A percentile compares a stretch with the other conserved stretches of the same genome.
These are phyloP conservation scores for Fusarium xylarioides DNA, from an alignment of 2,329 filamentous ascomycete genomes.

Conservation along the genomic window DNA sequence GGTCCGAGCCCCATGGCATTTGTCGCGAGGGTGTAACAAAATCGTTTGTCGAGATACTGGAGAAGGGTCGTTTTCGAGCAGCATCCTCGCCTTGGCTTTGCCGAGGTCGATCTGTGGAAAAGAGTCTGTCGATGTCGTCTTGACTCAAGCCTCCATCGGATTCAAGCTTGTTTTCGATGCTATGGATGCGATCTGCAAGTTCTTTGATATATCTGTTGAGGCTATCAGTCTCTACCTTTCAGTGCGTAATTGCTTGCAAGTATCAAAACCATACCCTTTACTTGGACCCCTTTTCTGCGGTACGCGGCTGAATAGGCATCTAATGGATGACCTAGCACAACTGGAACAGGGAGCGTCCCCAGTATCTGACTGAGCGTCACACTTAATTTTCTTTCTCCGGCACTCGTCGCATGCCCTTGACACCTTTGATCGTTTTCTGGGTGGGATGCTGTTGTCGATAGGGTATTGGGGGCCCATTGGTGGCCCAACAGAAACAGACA, in stretches of 20 bases:
- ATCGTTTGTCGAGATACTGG: slow-evolving; percentile 56
- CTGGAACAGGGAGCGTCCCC: slow-evolving; percentile 81
- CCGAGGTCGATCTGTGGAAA: slow-evolving; percentile 48
- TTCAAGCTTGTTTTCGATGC: slow-evolving; percentile 80
- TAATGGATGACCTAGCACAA: slow-evolving; percentile 78
- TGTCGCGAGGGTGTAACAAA: slow-evolving; percentile 55
- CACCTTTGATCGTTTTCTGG: slow-evolving; percentile 83
- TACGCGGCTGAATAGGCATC: slow-evolving; percentile 85
- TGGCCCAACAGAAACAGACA: slow-evolving; percentile 50
- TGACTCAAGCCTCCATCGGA: slow-evolving; percentile 56
- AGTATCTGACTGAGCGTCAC: slow-evolving; percentile 80
- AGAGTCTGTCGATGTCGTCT: slow-evolving; percentile 57
- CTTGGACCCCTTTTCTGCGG: slow-evolving; percentile 89
- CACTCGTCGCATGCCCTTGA: slow-evolving; percentile 91
- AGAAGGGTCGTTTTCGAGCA: slow-evolving; percentile 58
- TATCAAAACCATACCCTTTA: slow-evolving; percentile 71
- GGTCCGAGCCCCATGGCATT: slow-evolving; percentile 58
- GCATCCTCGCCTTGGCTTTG: slow-evolving; percentile 46
- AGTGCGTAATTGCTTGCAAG: not conserved
- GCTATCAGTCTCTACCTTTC: slow-evolving; percentile 13
- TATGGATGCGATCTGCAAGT: slow-evolving; percentile 83
- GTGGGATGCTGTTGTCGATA: slow-evolving; percentile 68
- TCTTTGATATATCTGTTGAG: slow-evolving; percentile 85
- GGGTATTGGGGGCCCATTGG: slow-evolving; percentile 51
- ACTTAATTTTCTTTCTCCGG: slow-evolving; percentile 88